Conservation (phyloP, 2,329 filamentous ascomycete genomes). For the Tolypocladium album region DNA sequence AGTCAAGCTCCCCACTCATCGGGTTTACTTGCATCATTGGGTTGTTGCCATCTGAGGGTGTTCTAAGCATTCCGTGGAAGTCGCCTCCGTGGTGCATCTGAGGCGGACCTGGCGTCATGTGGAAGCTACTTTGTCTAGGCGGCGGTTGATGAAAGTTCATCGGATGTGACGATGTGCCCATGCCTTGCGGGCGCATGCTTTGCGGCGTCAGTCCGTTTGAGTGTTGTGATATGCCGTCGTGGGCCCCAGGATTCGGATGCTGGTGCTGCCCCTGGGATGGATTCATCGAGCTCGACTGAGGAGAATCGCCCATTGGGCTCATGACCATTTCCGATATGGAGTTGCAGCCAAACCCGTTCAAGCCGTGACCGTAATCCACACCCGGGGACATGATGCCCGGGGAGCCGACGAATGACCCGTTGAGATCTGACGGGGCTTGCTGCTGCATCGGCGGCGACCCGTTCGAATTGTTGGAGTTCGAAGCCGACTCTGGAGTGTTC, state of each 20-base stretch:
- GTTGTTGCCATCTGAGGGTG: slow-evolving; percentile 23
- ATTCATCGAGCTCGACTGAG: slow-evolving; percentile 9
- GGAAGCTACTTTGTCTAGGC: slow-evolving; percentile 21
- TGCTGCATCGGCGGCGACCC: slow-evolving; percentile 16
- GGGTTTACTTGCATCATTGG: slow-evolving; percentile 15
- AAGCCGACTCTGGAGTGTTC: slow-evolving; percentile 20
- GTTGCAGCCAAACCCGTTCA: slow-evolving; percentile 31
- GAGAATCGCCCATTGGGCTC: slow-evolving; percentile 29
- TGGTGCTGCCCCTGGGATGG: slow-evolving; percentile 13
- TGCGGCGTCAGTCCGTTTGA: slow-evolving; percentile 12
- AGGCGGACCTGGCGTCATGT: slow-evolving; percentile 15
- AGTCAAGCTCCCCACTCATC: slow-evolving; percentile 18
- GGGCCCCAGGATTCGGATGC: slow-evolving; percentile 15
- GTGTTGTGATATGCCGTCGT: slow-evolving; percentile 16
- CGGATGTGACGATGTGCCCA: slow-evolving; percentile 14
- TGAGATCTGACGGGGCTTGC: slow-evolving; percentile 23
- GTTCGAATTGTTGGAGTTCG: slow-evolving; percentile 18
- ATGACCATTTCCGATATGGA: slow-evolving; percentile 44
- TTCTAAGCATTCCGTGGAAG: slow-evolving; percentile 38
- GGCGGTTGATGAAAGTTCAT: slow-evolving; percentile 16
- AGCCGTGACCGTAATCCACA: slow-evolving; percentile 35
- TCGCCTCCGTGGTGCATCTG: slow-evolving; percentile 22
- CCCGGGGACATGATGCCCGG: slow-evolving; percentile 42
- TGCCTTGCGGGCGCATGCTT: slow-evolving; percentile 12
- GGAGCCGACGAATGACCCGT: slow-evolving; percentile 40